phyloP scores from a whole-genome alignment of 1,284 basidiomycete genomes.

The Pseudozyma sp. region DNA sequence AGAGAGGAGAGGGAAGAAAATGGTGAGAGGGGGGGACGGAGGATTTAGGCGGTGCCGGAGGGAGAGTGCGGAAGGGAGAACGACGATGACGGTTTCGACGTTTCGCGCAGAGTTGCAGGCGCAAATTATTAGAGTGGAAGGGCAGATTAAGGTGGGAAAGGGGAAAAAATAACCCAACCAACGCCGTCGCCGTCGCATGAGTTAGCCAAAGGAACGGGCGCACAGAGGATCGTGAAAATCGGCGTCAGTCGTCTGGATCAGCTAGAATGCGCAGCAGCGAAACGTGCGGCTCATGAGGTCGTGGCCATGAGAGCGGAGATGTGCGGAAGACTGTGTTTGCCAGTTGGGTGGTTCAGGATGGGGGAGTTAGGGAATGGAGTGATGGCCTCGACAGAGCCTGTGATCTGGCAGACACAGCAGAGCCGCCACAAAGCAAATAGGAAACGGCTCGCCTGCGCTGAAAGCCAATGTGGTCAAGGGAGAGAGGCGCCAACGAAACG shows the following conservation, averaged over 20 bases:
- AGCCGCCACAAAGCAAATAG: no score
- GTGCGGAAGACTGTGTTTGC: no score
- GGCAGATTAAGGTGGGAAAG: constrained; percentile 2
- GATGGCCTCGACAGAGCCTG: no score
- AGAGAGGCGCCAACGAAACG: no score
- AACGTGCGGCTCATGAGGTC: background rate
- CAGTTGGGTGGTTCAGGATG: no score
- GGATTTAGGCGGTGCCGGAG: background rate
- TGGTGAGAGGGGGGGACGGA: background rate
- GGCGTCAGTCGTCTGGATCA: background rate
- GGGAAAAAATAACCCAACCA: background rate
- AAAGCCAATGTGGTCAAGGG: no score
- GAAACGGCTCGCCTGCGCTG: no score
- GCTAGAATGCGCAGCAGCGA: background rate
- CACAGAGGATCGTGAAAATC: background rate
- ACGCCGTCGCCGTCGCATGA: background rate
- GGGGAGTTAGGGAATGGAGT: no score
- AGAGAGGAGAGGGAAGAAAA: constrained; percentile 7
- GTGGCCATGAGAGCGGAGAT: no score
- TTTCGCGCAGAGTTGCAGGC: constrained; percentile 6
- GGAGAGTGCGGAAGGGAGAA: constrained; percentile 2
- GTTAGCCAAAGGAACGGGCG: background rate
- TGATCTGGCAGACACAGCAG: no score
- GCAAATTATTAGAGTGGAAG: constrained; percentile 1
- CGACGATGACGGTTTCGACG: constrained; percentile 16